Evolutionary conservation across 2,329 filamentous ascomycete species (phyloP).

Genomic region (Penicillium sp.): DNA sequence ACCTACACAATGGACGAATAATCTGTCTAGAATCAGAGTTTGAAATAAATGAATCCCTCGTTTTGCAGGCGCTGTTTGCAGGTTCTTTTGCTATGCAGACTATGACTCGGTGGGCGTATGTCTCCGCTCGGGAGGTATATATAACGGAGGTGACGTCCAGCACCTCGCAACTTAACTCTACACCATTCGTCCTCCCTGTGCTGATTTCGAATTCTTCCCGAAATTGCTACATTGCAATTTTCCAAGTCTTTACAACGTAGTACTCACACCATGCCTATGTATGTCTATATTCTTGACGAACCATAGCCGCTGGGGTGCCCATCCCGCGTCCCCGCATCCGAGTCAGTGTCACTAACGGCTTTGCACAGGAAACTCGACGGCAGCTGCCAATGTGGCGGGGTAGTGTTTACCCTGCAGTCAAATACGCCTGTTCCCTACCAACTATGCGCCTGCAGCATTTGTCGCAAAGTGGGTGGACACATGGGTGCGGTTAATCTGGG

Average conservation of each 20-base stretch:
- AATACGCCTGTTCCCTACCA: conserved; percentile 55
- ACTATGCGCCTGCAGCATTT: conserved; percentile 55
- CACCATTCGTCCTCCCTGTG: background rate
- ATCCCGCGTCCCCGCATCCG: background rate
- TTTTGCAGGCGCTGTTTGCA: background rate
- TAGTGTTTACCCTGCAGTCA: conserved; percentile 53
- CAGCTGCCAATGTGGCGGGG: conserved; percentile 54
- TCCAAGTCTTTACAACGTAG: background rate
- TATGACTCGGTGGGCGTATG: background rate
- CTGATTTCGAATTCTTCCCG: background rate
- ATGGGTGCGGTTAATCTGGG: conserved; percentile 53
- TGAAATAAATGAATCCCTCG: background rate
- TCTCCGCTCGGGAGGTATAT: conserved; percentile 8
- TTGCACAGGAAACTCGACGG: conserved; percentile 50
- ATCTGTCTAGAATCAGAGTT: too few species aligned
- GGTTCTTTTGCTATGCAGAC: background rate
- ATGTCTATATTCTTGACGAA: conserved; percentile 12
- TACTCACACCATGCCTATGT: conserved; percentile 26
- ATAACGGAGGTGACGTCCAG: background rate
- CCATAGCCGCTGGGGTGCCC: too few species aligned
- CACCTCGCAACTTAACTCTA: background rate
- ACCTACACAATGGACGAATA: background rate
- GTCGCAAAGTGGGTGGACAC: conserved; percentile 53
- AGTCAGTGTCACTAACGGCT: conserved; percentile 13
- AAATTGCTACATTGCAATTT: background rate